Conservation (phyloP, 495 filamentous ascomycete genomes). For the Talaromyces nanjingensis region DNA sequence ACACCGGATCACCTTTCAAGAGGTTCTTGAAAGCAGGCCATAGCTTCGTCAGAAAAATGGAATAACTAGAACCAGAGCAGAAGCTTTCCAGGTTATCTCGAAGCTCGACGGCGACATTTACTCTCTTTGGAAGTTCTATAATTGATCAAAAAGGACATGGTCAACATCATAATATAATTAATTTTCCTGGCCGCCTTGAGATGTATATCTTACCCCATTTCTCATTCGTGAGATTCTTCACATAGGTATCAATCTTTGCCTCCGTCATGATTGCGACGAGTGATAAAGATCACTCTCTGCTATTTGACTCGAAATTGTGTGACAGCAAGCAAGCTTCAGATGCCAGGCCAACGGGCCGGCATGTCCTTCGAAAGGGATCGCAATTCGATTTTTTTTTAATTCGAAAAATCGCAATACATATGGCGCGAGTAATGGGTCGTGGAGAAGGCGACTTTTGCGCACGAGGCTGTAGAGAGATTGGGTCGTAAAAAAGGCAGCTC, state of each 20-base stretch:
- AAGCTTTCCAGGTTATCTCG: slow-evolving; percentile 79
- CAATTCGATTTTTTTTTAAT: slow-evolving; percentile 18
- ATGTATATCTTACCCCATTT: slow-evolving; percentile 43
- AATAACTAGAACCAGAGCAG: slow-evolving; percentile 58
- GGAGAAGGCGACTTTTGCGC: background rate
- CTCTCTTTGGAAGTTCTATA: slow-evolving; percentile 67
- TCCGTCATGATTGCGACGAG: slow-evolving; percentile 30
- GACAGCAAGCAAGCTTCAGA: slow-evolving; percentile 1
- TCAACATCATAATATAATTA: background rate
- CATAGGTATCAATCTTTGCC: slow-evolving; percentile 52
- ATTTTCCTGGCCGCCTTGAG: background rate
- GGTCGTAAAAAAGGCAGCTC: slow-evolving; percentile 15
- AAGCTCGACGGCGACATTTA: slow-evolving; percentile 68
- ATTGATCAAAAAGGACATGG: slow-evolving; percentile 11
- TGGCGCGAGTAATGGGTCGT: slow-evolving; percentile 29
- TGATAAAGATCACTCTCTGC: background rate
- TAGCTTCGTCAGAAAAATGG: slow-evolving; percentile 71
- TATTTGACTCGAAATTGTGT: background rate
- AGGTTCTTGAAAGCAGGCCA: slow-evolving; percentile 87
- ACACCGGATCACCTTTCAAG: slow-evolving; percentile 79
- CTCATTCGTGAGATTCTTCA: slow-evolving; percentile 51
- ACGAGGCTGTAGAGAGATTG: slow-evolving; percentile 37
- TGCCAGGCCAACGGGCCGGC: slow-evolving; percentile 42
- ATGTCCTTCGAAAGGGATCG: slow-evolving; percentile 20
- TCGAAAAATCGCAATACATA: slow-evolving; percentile 23